Evolutionary conservation across 2,329 filamentous ascomycete genomes (phyloP), one percentile per base, ranked within the genome.

Genomic region (Aureobasidium namibiae): DNA sequence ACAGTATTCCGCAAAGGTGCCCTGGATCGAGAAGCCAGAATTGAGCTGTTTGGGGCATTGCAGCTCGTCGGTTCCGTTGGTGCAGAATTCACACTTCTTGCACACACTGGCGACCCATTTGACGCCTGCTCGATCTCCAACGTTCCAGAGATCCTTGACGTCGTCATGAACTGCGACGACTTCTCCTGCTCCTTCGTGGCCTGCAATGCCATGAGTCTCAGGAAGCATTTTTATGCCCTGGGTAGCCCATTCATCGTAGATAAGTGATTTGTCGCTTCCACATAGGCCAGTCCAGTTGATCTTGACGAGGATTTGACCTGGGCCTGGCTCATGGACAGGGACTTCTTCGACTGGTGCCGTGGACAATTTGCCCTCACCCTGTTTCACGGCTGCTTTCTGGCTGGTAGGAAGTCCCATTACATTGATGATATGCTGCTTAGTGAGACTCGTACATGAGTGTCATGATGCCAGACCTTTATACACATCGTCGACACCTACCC

Each of bases 1-100:
- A 42, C 64, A 65, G 52, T 73, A 73, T 56, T 74, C 68, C 59
- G 72, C 71, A 56, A 73, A 74, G 1, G 72, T 74, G 7, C 72
- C 72, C 1, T 72, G 65, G 29, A 67, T 67, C 3, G 68, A 72
- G 57, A 76, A 73, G 10, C 72, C 72, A n/a, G 66, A 65, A 33
- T 74, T 72, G 33, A 68, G 63, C 63, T 73, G 71, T 18, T 69
- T 67, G 1, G 68, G 65, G 42, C 72, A 73, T 44, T 73, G 71
- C 24, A 73, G 57, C 45, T 73, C 71, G 50, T 74, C 71, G 9
- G 60, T 65, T 23, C 71, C 70, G 33, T 70, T 69, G 5, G 65
- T 65, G 46, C 68, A 70, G 62, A 69, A 68, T 36, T 70, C 68
- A 62, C 68, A 70, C 21, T 63, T 63, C 23, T 64, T 59, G 60